Evolutionary conservation across 108 stramenopile species (phyloP), one percentile per base, ranked within the genome.

Genomic region (Nitzschia sp.): DNA sequence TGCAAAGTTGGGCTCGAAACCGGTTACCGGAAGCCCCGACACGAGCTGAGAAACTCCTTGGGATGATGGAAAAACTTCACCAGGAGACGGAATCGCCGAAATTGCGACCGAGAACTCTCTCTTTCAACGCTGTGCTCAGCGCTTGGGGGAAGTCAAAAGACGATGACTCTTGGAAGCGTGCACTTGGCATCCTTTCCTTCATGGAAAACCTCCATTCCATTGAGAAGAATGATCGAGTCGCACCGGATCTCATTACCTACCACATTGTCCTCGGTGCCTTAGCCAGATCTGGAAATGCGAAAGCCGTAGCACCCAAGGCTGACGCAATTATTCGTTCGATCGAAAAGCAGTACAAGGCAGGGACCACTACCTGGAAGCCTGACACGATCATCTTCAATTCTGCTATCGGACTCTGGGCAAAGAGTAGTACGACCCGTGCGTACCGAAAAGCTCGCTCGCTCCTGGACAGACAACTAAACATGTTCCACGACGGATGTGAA

Each of bases 341-440:
- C 46, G 81, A 21, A 77, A 83, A 61, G 36, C 54, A 60, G 72
- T 32, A 48, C 33, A 64, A 41, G 16, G 55, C 25, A 21, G 59
- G 70, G 17, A 36, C 32, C 55, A 0, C 83, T 27, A 47, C 60
- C 55, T 35, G 72, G 68, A 13, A 72, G 67, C 69, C 81, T 0
- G 88, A 92, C 27, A 81, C 88, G 0, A 81, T 93, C 23, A 44
- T 90, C 0, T 93, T 85, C 77, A 93, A 93, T 54, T 75, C 78
- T 38, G 92, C 82, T 32, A 88, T 93, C 52, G 83, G 84, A 9
- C 80, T 72, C 22, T 86, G 85, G 86, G 85, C 92, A 2, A 85
- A 82, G 56, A 76, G 68, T 16, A 72, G 80, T 26, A 53, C 52
- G 2, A 41, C 66, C 6, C 82, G 80, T 23, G 74, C 87, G 19